These are phyloP conservation scores for Phytophthora palmivora DNA, from an alignment of 352 stramenopile species.

Conservation along the genomic window DNA sequence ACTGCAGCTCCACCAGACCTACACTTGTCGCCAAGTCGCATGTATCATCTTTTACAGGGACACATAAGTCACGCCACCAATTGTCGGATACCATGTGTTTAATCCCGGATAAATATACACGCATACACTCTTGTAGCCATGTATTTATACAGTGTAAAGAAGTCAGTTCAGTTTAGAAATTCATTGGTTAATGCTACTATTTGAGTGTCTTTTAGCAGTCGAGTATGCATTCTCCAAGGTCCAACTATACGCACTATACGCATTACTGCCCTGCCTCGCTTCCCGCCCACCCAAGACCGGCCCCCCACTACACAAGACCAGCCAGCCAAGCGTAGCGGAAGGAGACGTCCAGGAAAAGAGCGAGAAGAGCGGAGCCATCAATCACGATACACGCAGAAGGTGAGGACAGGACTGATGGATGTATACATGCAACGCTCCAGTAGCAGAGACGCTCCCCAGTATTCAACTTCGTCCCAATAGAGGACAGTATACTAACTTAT, in stretches of 20 bases:
- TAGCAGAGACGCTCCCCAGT: too few species aligned
- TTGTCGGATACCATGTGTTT: slow-evolving; percentile 6
- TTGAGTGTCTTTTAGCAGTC: slow-evolving; percentile 26
- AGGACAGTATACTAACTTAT: neutral
- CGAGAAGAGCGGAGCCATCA: neutral
- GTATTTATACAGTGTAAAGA: slow-evolving; percentile 4
- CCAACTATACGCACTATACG: slow-evolving; percentile 27
- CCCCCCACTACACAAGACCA: slow-evolving; percentile 27
- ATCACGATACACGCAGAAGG: too few species aligned
- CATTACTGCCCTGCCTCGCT: slow-evolving; percentile 19
- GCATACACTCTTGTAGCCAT: slow-evolving; percentile 6
- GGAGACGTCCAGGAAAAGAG: neutral
- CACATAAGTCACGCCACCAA: slow-evolving; percentile 17
- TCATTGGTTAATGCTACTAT: neutral
- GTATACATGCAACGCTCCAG: too few species aligned
- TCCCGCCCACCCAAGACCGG: slow-evolving; percentile 28
- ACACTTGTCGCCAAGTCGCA: slow-evolving; percentile 32
- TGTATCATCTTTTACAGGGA: slow-evolving; percentile 16
- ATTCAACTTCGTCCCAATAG: neutral
- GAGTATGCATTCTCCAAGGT: slow-evolving; percentile 18
- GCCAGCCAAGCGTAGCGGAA: slow-evolving; percentile 9
- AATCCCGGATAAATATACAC: slow-evolving; percentile 5
- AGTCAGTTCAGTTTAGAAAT: slow-evolving; percentile 4
- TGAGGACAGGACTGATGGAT: too few species aligned
- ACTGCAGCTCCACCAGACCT: slow-evolving; percentile 4